These are phyloP conservation scores for Ochetophila trinervis DNA, from an alignment of 306 rosid species.

Conservation along the genomic window DNA sequence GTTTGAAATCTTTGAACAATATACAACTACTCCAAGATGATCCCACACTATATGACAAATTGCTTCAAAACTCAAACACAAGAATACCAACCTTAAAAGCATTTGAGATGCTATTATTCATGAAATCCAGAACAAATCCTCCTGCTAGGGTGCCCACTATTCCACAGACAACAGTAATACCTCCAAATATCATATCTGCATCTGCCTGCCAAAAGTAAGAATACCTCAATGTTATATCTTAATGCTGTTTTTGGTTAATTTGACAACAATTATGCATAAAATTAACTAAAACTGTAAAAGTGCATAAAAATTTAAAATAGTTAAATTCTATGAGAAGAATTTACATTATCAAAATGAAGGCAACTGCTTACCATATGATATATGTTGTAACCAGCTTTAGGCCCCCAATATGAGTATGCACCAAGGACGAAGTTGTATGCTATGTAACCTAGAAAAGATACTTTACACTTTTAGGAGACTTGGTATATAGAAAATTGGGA, in stretches of 20 bases:
- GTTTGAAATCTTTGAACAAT: too few relatives aligned
- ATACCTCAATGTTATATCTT: constrained; percentile 12
- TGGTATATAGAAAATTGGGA: constrained; percentile 6
- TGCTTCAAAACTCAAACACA: constrained; percentile 2
- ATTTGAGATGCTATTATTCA: constrained; percentile 61
- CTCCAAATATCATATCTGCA: constrained; percentile 88
- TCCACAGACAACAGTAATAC: constrained; percentile 72
- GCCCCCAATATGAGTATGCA: constrained; percentile 93
- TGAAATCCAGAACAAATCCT: constrained; percentile 60
- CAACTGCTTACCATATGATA: constrained; percentile 65
- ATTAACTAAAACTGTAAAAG: constrained; percentile 5
- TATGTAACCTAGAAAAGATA: constrained; percentile 50
- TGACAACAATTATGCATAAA: constrained; percentile 9
- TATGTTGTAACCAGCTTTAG: constrained; percentile 74
- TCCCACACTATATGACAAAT: too few relatives aligned
- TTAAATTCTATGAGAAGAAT: constrained; percentile 12
- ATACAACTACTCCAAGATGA: too few relatives aligned
- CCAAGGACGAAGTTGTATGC: constrained; percentile 81
- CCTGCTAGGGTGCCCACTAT: constrained; percentile 73
- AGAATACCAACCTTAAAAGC: constrained; percentile 75
- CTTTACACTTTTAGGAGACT: constrained; percentile 15
- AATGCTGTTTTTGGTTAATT: constrained; percentile 9
- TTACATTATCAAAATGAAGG: constrained; percentile 10
- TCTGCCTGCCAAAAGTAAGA: constrained; percentile 44
- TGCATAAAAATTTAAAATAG: background rate